Evolutionary conservation across 2,329 filamentous ascomycete species (phyloP).

Genomic region (Stagonosporopsis cucurbitacearum): DNA sequence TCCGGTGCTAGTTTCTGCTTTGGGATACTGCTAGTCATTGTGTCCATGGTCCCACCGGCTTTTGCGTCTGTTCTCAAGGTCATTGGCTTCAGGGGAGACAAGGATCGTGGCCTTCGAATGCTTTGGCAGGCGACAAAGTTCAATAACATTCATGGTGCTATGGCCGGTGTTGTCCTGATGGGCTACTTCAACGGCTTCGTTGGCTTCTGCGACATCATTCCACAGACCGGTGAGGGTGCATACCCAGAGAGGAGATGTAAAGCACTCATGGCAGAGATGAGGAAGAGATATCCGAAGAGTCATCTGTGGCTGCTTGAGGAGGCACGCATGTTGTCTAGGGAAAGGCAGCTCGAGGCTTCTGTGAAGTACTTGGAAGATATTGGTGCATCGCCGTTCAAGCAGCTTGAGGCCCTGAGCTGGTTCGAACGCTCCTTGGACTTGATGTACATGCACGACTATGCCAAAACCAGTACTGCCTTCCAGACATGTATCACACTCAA

Average conservation of each 20-base stretch:
- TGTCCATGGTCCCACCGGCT: slow-evolving; percentile 91
- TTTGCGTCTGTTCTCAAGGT: slow-evolving; percentile 87
- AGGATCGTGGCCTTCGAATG: slow-evolving; percentile 79
- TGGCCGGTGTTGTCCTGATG: slow-evolving; percentile 80
- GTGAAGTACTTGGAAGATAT: slow-evolving; percentile 68
- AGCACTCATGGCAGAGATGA: slow-evolving; percentile 74
- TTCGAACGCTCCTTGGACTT: slow-evolving; percentile 83
- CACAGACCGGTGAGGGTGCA: slow-evolving; percentile 63
- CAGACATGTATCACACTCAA: slow-evolving; percentile 64
- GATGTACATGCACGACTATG: slow-evolving; percentile 81
- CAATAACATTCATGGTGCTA: slow-evolving; percentile 88
- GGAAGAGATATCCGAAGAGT: slow-evolving; percentile 77
- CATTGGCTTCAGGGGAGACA: slow-evolving; percentile 89
- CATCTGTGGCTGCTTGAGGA: slow-evolving; percentile 89
- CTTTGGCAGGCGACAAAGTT: slow-evolving; percentile 90
- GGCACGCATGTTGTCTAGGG: slow-evolving; percentile 74
- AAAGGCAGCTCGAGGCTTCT: slow-evolving; percentile 70
- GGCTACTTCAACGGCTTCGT: slow-evolving; percentile 89
- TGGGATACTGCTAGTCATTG: slow-evolving; percentile 80
- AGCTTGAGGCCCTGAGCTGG: slow-evolving; percentile 81
- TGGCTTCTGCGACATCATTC: slow-evolving; percentile 86
- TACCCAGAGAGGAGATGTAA: slow-evolving; percentile 75
- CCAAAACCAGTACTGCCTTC: slow-evolving; percentile 76
- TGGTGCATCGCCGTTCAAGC: slow-evolving; percentile 76
- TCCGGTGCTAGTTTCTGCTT: slow-evolving; percentile 90